Conservation (phyloP, 345 rosid species). For the Eucalyptus curtisii region DNA sequence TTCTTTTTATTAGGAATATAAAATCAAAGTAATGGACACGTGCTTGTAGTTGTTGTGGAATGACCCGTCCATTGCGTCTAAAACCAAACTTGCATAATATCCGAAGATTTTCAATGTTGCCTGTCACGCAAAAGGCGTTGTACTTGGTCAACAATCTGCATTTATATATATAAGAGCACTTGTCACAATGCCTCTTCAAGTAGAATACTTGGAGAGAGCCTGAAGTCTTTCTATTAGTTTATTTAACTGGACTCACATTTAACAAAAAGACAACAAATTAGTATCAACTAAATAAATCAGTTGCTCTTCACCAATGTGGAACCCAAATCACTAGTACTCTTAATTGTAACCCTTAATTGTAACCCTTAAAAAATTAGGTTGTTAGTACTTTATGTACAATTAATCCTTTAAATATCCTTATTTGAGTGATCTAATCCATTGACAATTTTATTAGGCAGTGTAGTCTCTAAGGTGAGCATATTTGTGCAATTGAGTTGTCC, state of each 20-base stretch:
- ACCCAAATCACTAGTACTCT: not conserved
- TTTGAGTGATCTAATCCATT: not conserved
- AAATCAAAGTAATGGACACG: not conserved
- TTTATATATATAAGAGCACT: not conserved
- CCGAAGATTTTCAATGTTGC: not conserved
- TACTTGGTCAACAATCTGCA: not conserved
- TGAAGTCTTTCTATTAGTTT: not conserved
- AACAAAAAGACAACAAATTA: not conserved
- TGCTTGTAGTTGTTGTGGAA: not conserved
- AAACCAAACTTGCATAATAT: not conserved
- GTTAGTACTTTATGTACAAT: not conserved
- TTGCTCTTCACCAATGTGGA: not conserved
- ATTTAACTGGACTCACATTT: not conserved
- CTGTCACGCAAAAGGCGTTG: not conserved
- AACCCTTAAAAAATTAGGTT: not conserved
- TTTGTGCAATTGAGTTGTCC: not conserved
- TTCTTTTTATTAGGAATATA: not conserved
- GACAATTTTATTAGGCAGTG: not conserved
- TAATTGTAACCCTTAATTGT: not conserved
- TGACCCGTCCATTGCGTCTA: not conserved
- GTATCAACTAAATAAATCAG: not conserved
- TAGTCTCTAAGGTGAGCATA: not conserved
- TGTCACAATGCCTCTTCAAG: not conserved
- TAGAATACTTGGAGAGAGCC: not conserved
- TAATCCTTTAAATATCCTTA: not conserved